These are phyloP conservation scores for Solanum raphanifolium DNA, from an alignment of 257 asterid genomes.

Conservation along the genomic window DNA sequence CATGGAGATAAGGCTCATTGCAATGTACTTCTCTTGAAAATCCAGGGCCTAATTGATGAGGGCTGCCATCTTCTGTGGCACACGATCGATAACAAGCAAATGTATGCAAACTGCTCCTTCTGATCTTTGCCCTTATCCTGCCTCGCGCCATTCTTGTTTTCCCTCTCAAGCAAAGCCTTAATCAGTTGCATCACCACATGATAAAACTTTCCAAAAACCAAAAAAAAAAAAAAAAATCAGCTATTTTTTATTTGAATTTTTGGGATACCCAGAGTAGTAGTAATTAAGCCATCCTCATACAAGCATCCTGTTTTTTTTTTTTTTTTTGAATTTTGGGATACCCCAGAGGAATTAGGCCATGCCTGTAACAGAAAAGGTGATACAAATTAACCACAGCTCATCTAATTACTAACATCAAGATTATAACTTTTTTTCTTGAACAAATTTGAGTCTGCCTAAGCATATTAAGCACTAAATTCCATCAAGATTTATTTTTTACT, in stretches of 20 bases:
- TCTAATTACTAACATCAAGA: background rate
- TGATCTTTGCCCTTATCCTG: slow-evolving; percentile 62
- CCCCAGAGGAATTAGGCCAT: background rate
- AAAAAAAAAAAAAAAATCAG: background rate
- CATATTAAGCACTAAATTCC: background rate
- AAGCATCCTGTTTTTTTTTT: background rate
- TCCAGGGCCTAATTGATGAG: slow-evolving; percentile 64
- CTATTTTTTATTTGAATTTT: background rate
- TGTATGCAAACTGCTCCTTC: slow-evolving; percentile 71
- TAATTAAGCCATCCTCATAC: background rate
- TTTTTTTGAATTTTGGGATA: background rate
- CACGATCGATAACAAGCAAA: slow-evolving; percentile 56
- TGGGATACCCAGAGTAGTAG: background rate
- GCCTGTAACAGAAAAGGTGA: background rate
- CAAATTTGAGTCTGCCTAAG: background rate
- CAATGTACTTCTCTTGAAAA: slow-evolving; percentile 68
- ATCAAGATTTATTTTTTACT: background rate
- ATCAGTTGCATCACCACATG: background rate
- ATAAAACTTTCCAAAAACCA: background rate
- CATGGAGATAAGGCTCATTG: slow-evolving; percentile 67
- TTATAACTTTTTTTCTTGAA: background rate
- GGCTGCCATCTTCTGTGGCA: slow-evolving; percentile 23
- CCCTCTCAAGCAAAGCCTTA: slow-evolving; percentile 7
- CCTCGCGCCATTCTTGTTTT: slow-evolving; percentile 52
- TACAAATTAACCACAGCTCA: background rate